phyloP scores from a whole-genome alignment of 23 red algal genomes.

The Gracilaria caudata region DNA sequence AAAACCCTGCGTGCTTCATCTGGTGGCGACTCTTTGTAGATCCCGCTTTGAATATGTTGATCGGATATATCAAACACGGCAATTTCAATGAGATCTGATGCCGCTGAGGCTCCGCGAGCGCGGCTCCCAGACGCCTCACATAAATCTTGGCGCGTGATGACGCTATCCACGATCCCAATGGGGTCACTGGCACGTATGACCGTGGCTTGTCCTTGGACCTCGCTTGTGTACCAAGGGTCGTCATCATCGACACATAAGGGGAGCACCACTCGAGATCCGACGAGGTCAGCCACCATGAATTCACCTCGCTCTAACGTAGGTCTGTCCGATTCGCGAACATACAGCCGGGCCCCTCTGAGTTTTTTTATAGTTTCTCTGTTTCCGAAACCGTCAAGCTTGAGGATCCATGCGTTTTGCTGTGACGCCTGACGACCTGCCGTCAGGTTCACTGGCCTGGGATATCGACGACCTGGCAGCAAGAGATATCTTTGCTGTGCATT shows the following conservation, averaged over 20 bases:
- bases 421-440: constrained; percentile 60
- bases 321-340: constrained; percentile 62
- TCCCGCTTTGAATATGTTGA: not conserved
- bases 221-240: not conserved
- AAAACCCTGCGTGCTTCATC: constrained; percentile 52
- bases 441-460: constrained; percentile 76
- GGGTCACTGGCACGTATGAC: constrained; percentile 16
- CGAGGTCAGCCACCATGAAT: constrained; percentile 71
- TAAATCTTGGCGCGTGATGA: constrained; percentile 74
- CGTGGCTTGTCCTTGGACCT: not conserved
- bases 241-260: constrained; percentile 2
- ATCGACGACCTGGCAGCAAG: constrained; percentile 75
- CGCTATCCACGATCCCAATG: constrained; percentile 67
- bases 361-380: constrained; percentile 41
- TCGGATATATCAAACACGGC: constrained; percentile 52
- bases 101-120: constrained; percentile 32
- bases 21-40: constrained; percentile 20
- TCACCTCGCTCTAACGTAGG: constrained; percentile 46
- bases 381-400: constrained; percentile 22
- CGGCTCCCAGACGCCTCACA: constrained; percentile 48
- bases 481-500: constrained; percentile 61
- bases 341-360: constrained; percentile 63
- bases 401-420: constrained; percentile 69
- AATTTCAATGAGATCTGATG: constrained; percentile 65
- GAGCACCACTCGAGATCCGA: constrained; percentile 38